Base-by-base conservation (phyloP, 768 basidiomycete species). In the Suillus plorans region DNA sequence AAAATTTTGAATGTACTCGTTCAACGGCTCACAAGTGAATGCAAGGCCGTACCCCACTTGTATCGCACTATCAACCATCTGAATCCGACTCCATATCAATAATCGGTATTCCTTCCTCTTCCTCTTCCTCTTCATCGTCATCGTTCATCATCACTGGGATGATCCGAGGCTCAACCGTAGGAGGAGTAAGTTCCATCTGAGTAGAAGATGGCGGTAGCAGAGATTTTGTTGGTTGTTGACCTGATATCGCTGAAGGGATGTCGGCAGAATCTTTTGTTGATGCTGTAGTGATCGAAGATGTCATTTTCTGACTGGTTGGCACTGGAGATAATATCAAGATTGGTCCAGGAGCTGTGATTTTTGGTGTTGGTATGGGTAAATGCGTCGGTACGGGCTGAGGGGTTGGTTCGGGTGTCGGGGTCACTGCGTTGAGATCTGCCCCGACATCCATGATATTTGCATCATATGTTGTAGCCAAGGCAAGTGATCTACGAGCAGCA, bases 11-110 rank as follows among this genome's bases (percentile, higher is more conserved):
- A 22, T 18, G 13, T 60, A 22, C 31, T 28, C 22, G 16, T 62
- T 37, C 25, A 49, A 36, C 28, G 18, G 58, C 18, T 42, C 18
- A 59, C 25, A 42, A 25, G 25, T 42, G 39, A 39, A 56, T 63
- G n/a, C 12, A 60, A 25, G 31, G 13, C 36, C 22, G 1, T 28
- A 41, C 25, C 6, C 28, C 36, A 31, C 25, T 25, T 34, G 2
- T 49, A 41, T 39, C 12, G 8, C 36, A 61, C 25, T 18, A 42
- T 49, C 44, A 64, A 34, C 37, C 31, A 49, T 94, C 93, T 5
- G 91, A 90, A 74, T 94, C 92, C 1, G 92, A 94, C 47, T 83
- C 87, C 80, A 92, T 79, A 72, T 94, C 84, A 44, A 95, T 93
- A 13, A 80, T 71, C 3, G 93, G 93, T 80, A 95, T 87, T 55